phyloP scores from a whole-genome alignment of 106 monocot genomes.

The Phalaenopsis aphrodite region DNA sequence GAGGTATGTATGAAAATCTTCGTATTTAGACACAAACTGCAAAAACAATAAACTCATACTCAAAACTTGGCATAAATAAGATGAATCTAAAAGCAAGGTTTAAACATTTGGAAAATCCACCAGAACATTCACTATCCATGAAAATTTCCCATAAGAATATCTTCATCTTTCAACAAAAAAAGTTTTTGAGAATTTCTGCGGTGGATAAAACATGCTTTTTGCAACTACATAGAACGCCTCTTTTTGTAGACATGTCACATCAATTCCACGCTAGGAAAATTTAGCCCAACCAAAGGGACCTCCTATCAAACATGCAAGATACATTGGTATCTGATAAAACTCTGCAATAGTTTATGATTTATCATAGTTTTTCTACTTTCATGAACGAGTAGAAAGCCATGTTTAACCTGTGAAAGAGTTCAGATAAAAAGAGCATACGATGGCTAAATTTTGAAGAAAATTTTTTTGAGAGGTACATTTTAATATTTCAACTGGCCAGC shows the following conservation, averaged over 20 bases:
- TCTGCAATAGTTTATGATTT: no score
- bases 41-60: neutral
- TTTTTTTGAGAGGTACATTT: neutral
- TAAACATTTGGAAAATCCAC: neutral
- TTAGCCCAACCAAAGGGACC: no score
- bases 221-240: neutral
- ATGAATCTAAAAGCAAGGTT: slow-evolving; percentile 1
- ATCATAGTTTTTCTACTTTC: no score
- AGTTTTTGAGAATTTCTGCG: neutral
- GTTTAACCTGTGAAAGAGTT: neutral
- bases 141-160: neutral
- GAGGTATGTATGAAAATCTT: slow-evolving; percentile 27
- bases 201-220: neutral
- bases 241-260: no score
- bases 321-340: no score
- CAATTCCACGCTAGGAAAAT: no score
- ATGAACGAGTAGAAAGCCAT: neutral
- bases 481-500: neutral
- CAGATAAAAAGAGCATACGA: neutral
- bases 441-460: neutral
- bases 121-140: neutral
- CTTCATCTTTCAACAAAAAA: neutral
- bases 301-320: no score
- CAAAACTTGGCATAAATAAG: neutral
- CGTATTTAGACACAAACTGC: neutral